Evolutionary conservation across 805 yeast species (phyloP).

Genomic region (Candida xiaguanensis): DNA sequence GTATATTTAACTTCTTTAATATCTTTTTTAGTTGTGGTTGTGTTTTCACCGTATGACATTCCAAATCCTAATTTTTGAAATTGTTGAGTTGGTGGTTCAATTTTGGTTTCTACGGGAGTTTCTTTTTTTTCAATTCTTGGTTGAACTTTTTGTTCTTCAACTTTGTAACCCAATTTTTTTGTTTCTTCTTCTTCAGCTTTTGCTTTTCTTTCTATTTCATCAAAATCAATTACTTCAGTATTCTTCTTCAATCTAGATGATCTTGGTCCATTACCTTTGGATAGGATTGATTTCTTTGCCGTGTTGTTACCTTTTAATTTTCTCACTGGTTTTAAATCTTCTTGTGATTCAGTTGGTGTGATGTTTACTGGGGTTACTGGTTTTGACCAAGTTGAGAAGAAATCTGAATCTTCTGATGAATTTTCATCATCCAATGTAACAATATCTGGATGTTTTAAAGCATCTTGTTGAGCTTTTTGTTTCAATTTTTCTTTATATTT

Average conservation of each 20-base stretch:
- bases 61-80: slow-evolving; percentile 89
- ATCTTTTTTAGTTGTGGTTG: slow-evolving; percentile 25
- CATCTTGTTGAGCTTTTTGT: slow-evolving; percentile 64
- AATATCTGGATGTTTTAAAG: slow-evolving; percentile 64
- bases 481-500: slow-evolving; percentile 79
- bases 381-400: slow-evolving; percentile 88
- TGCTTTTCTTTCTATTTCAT: slow-evolving; percentile 71
- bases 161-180: slow-evolving; percentile 50
- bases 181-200: slow-evolving; percentile 75
- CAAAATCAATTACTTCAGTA: slow-evolving; percentile 52
- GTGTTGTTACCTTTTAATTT: slow-evolving; percentile 14
- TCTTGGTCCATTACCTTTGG: slow-evolving; percentile 52
- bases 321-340: slow-evolving; percentile 24
- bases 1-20: slow-evolving; percentile 61
- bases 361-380: slow-evolving; percentile 53
- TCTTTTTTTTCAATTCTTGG: slow-evolving; percentile 4
- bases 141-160: slow-evolving; percentile 18
- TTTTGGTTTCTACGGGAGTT: neutral
- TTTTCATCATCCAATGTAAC: slow-evolving; percentile 58
- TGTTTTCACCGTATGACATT: slow-evolving; percentile 65
- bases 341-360: slow-evolving; percentile 41
- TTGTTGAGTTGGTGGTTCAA: slow-evolving; percentile 44
- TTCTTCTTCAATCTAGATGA: slow-evolving; percentile 53
- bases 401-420: slow-evolving; percentile 47
- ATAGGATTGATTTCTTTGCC: slow-evolving; percentile 36